Evolutionary conservation across 148 eudicot genomes (phyloP).

Genomic region (Cornus kousa): DNA sequence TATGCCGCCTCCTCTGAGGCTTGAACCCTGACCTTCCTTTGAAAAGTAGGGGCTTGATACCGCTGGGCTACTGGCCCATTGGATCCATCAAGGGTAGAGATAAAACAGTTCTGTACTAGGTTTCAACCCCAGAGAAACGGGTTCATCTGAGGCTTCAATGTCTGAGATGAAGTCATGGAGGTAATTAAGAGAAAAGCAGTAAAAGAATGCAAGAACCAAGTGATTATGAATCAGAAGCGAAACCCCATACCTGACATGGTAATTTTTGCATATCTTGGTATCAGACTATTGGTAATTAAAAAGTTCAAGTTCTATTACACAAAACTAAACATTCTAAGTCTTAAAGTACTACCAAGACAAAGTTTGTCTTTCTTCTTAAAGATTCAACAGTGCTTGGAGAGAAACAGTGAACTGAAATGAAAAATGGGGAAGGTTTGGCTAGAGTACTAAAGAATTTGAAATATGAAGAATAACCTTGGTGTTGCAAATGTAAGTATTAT

Average conservation of each 20-base stretch:
- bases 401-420: not conserved
- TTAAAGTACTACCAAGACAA: not conserved
- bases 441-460: not conserved
- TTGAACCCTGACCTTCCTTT: too few relatives aligned
- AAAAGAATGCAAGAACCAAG: not conserved
- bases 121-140: not conserved
- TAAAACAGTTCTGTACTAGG: not conserved
- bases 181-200: not conserved
- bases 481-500: too few relatives aligned
- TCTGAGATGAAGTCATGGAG: not conserved
- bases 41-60: too few relatives aligned
- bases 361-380: not conserved
- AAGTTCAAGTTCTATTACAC: not conserved
- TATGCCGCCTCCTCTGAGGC: too few relatives aligned
- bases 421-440: too few relatives aligned
- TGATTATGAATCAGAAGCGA: not conserved
- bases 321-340: not conserved
- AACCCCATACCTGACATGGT: not conserved
- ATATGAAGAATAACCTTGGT: not conserved
- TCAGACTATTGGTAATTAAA: too few relatives aligned
- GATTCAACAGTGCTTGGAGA: not conserved
- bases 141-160: too few relatives aligned
- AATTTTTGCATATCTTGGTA: too few relatives aligned
- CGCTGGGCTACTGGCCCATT: too few relatives aligned
- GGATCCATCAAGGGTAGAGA: not conserved